Evolutionary conservation across 306 rosid genomes (phyloP).

Genomic region (Cyclanthera cordifolia): DNA sequence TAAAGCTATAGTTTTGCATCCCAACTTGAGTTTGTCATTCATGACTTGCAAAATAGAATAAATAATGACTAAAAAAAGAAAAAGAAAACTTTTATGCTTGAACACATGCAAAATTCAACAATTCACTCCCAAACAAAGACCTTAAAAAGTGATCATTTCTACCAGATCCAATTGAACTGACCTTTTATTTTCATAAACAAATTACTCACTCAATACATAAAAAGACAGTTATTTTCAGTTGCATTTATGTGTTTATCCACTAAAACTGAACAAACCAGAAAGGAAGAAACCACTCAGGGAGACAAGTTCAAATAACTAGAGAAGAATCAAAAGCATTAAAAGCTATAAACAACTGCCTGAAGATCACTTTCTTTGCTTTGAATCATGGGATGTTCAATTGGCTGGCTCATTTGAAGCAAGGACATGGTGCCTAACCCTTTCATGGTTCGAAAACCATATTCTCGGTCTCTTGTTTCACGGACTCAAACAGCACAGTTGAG

Average conservation of each 20-base stretch:
- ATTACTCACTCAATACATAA: background rate
- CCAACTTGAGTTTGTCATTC: no score
- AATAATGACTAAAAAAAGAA: no score
- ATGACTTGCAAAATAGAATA: no score
- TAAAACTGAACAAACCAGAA: background rate
- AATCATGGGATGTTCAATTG: background rate
- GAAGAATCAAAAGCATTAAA: background rate
- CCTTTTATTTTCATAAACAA: background rate
- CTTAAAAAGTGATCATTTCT: background rate
- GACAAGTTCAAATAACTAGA: background rate
- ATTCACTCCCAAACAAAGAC: background rate
- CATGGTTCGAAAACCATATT: slow-evolving; percentile 11
- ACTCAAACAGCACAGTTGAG: slow-evolving; percentile 12
- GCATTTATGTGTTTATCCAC: background rate
- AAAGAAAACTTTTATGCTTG: no score
- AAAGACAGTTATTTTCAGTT: background rate
- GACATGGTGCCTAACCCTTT: background rate
- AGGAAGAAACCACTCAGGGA: background rate
- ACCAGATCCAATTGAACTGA: background rate
- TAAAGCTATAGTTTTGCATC: no score
- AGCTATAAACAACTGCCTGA: background rate
- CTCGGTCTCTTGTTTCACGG: slow-evolving; percentile 10
- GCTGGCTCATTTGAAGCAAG: background rate
- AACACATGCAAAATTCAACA: background rate
- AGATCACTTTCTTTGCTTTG: background rate